phyloP scores from a whole-genome alignment of 805 yeast species.

The Starmerella floricola region DNA sequence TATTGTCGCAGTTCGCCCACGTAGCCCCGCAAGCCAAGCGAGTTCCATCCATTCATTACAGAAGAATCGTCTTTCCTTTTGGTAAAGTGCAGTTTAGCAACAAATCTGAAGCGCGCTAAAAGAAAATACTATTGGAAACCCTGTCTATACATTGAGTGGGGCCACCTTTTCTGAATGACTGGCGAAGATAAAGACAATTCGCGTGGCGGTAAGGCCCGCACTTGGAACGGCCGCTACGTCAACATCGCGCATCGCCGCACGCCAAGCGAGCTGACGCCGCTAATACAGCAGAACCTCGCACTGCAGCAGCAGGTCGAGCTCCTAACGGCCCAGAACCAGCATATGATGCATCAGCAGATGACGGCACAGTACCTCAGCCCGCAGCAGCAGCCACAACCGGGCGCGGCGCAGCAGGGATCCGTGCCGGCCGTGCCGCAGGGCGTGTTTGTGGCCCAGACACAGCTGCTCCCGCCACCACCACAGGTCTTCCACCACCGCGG shows the following conservation, averaged over 20 bases:
- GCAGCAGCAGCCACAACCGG: slow-evolving; percentile 23
- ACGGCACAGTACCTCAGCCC: neutral
- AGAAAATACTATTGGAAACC: no score
- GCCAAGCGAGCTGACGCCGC: slow-evolving; percentile 84
- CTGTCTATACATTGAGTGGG: no score
- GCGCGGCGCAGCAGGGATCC: neutral
- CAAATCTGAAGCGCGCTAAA: no score
- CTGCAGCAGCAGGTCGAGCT: slow-evolving; percentile 85
- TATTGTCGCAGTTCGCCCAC: no score
- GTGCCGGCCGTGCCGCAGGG: neutral
- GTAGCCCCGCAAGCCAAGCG: no score
- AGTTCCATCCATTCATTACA: no score
- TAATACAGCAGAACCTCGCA: slow-evolving; percentile 69
- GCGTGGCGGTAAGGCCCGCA: slow-evolving; percentile 18
- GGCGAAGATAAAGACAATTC: slow-evolving; percentile 10
- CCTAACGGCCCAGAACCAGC: slow-evolving; percentile 88
- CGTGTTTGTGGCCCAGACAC: slow-evolving; percentile 2
- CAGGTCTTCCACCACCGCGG: slow-evolving; percentile 11
- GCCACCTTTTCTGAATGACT: slow-evolving; percentile 2
- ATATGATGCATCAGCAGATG: slow-evolving; percentile 59
- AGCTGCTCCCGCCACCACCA: slow-evolving; percentile 17
- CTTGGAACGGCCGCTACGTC: slow-evolving; percentile 37
- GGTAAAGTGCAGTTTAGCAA: no score
- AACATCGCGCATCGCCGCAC: slow-evolving; percentile 96
- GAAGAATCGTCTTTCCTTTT: no score